These are phyloP conservation scores for Dissophora ornata DNA, from an alignment of 192 early-diverging fungal species.

Conservation along the genomic window DNA sequence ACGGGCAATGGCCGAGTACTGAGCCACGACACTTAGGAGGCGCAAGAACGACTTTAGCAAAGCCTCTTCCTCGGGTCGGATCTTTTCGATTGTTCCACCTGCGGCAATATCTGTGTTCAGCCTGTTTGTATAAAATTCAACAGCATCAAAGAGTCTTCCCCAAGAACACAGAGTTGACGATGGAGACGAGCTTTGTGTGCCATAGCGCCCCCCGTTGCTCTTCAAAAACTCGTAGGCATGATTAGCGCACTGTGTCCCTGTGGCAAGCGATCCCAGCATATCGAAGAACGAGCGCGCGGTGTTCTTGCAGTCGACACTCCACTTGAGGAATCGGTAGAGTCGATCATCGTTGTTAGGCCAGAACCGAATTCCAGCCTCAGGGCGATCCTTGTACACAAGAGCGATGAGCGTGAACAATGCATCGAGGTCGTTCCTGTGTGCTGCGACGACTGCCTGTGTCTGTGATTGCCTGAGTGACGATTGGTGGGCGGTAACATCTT, in stretches of 20 bases:
- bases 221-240: slow-evolving; percentile 57
- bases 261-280: slow-evolving; percentile 85
- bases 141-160: slow-evolving; percentile 79
- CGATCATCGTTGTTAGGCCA: slow-evolving; percentile 70
- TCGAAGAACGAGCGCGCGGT: slow-evolving; percentile 81
- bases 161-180: slow-evolving; percentile 74
- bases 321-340: slow-evolving; percentile 71
- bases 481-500: slow-evolving; percentile 58
- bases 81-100: slow-evolving; percentile 56
- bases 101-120: slow-evolving; percentile 58
- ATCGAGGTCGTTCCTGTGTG: slow-evolving; percentile 64
- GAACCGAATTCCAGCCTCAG: slow-evolving; percentile 79
- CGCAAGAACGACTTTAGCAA: slow-evolving; percentile 81
- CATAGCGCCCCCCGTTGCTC: slow-evolving; percentile 49
- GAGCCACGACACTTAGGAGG: slow-evolving; percentile 80
- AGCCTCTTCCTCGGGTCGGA: slow-evolving; percentile 78
- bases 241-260: slow-evolving; percentile 72
- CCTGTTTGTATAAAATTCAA: slow-evolving; percentile 72
- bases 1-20: slow-evolving; percentile 79
- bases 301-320: slow-evolving; percentile 68
- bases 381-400: slow-evolving; percentile 77
- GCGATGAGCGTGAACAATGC: slow-evolving; percentile 79
- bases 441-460: slow-evolving; percentile 13
- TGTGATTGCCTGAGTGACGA: slow-evolving; percentile 31
- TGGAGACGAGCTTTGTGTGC: slow-evolving; percentile 47